phyloP scores from a whole-genome alignment of 305 asterid species.

The Nicotiana rustica region DNA sequence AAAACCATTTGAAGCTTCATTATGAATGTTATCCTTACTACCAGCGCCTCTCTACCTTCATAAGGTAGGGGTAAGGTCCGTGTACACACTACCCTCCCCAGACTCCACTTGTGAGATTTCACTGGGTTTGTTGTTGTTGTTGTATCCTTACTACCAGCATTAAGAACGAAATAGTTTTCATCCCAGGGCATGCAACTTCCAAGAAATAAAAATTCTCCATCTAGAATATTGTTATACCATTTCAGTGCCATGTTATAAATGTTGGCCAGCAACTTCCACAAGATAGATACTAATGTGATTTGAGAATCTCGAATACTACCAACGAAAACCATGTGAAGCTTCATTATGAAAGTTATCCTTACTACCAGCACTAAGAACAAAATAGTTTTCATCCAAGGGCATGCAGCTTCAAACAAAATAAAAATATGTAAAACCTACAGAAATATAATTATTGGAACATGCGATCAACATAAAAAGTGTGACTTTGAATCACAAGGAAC shows the following conservation, averaged over 20 bases:
- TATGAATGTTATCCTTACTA: background rate
- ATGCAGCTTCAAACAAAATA: background rate
- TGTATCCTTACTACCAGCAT: background rate
- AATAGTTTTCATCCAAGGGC: background rate
- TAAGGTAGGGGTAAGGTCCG: too few relatives aligned
- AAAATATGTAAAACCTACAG: background rate
- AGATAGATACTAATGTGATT: background rate
- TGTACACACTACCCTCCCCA: too few relatives aligned
- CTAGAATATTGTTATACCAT: constrained; percentile 1
- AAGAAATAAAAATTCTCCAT: background rate
- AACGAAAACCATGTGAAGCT: constrained; percentile 1
- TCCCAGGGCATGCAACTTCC: constrained; percentile 14
- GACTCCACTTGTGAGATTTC: too few relatives aligned
- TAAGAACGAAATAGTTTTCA: background rate
- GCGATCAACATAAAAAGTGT: background rate
- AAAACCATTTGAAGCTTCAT: background rate
- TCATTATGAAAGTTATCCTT: background rate
- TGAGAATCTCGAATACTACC: background rate
- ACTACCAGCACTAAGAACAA: background rate
- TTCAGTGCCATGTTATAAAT: background rate
- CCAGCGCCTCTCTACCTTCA: too few relatives aligned
- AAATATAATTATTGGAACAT: background rate
- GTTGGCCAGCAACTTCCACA: background rate
- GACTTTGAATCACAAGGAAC: background rate
- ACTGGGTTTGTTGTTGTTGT: too few relatives aligned